These are phyloP conservation scores for Chaetomium sp. DNA, from an alignment of 2,329 filamentous ascomycete species.

Conservation along the genomic window DNA sequence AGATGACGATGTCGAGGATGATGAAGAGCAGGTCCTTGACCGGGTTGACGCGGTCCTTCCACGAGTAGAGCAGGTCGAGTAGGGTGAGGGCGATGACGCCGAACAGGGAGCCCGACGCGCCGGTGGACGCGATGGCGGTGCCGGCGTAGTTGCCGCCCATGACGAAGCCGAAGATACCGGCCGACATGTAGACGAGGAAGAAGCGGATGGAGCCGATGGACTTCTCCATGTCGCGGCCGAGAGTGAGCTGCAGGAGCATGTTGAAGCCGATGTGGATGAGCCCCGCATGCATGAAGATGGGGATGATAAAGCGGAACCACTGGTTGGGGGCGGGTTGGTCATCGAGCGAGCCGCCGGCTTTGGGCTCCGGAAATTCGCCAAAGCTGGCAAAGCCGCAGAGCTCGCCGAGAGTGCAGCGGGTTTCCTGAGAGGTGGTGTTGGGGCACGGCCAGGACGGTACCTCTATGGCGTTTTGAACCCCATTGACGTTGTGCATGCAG, in stretches of 20 bases:
- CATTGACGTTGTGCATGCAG: constrained; percentile 85
- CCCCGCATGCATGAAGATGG: constrained; percentile 94
- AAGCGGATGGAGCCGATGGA: constrained; percentile 88
- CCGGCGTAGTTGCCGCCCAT: constrained; percentile 92
- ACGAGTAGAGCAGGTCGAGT: constrained; percentile 90
- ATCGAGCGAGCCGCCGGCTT: constrained; percentile 47
- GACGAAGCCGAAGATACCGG: constrained; percentile 94
- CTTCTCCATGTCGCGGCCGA: constrained; percentile 90
- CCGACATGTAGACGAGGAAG: constrained; percentile 82
- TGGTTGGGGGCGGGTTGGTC: constrained; percentile 74
- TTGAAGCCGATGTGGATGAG: constrained; percentile 97
- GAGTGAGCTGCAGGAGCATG: constrained; percentile 83
- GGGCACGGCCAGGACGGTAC: constrained; percentile 75
- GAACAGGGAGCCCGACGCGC: constrained; percentile 87
- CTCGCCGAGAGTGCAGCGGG: constrained; percentile 72
- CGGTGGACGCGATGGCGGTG: constrained; percentile 77
- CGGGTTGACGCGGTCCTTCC: constrained; percentile 76
- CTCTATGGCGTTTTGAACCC: constrained; percentile 57
- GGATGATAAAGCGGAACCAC: constrained; percentile 94
- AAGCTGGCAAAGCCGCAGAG: constrained; percentile 84
- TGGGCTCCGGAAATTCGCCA: constrained; percentile 66
- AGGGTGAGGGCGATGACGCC: constrained; percentile 87
- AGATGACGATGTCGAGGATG: constrained; percentile 79
- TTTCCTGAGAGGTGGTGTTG: constrained; percentile 62
- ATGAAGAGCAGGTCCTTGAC: constrained; percentile 87